Base-by-base conservation (phyloP, 495 filamentous ascomycete species). In the Ramalina peruviana region DNA sequence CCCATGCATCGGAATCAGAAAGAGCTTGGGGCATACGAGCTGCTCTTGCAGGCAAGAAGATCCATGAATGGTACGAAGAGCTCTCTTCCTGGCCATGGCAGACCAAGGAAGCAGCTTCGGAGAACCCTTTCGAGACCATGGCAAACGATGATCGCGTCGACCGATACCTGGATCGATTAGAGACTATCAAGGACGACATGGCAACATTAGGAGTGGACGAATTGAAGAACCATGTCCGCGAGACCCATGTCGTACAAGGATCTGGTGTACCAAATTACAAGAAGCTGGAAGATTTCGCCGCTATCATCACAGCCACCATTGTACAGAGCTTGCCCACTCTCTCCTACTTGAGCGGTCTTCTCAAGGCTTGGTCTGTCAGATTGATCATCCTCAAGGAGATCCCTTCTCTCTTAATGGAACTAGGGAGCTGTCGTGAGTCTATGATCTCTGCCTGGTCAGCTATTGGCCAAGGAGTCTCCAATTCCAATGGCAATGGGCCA, bases 281-380 rank as follows among this genome's bases (percentile, higher is more conserved):
- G 43, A 65, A 75, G 54, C 54, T 96, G 63, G 87, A 88, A 55
- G 88, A 93, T 61, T 79, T 95, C 60, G 89, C 88, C 3, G 81
- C 90, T 25, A 71, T 96, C 36, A 75, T 97, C 39, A 96, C 92
- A 21, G 84, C 86, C 20, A 94, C 86, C 16, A 83, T 88, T 4
- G 60, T 98, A 15, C 85, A 89, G 53, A 79, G 89, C 10, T 72
- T 98, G 21, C 92, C 93, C 1, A 79, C 83, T 40, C 64, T 95
- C n/a, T 82, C 82, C 27, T 76, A 74, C 27, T 65, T 98, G 37
- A 79, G 73, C 26, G 71, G 73, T 13, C 62, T 88, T 1, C 68
- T 97, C 42, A 74, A 74, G 40, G 73, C 74, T 10, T 98, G 92
- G 92, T 76, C 69, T 17, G 75, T 82, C 20, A 83, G 92, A 20